Base-by-base conservation (phyloP, 2,329 filamentous ascomycete species). In the Paraphaeosphaeria sporulosa region DNA sequence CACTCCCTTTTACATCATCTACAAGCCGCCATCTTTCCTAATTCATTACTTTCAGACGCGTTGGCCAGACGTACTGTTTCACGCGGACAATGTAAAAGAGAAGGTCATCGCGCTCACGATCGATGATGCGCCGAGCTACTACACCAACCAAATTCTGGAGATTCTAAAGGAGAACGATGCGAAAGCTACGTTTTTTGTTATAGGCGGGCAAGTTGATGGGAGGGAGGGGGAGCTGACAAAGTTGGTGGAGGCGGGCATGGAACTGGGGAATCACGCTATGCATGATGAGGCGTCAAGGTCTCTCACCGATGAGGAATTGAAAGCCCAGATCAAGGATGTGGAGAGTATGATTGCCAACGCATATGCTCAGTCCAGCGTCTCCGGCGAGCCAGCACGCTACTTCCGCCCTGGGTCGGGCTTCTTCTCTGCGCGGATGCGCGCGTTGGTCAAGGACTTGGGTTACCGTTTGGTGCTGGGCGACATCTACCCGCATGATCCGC, bases 401-500 rank as follows among this genome's bases (percentile, higher is more conserved):
- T 97, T 95, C 78, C 86, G 93, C 0, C 93, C 93, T 0, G 93
- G 93, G 0, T 93, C 90, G 0, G 93, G 93, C 15, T 89, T 96
- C 76, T 96, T 96, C 80, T 93, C 85, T 70, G 80, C 82, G 44
- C 77, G 85, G 19, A 94, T 96, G 88, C 83, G 90, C 17, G 71
- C 71, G 36, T 73, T 90, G 38, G 78, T 92, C 8, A 78, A 79
- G 36, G 81, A 79, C 54, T 73, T 93, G 62, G 89, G 88, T 4
- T 94, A 92, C 76, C 82, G 84, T 52, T 82, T 95, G 54, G 89
- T 93, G n/a, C 80, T 97, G 42, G 93, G 93, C 2, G 89, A 88
- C 76, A 89, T 97, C 43, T 97, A 96, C 78, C 93, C 93, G 5
- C 93, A 96, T 79, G 93, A 97, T 79, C 89, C 93, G n/a, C 93